Evolutionary conservation across 176 grass and related monocot genomes (phyloP).

Genomic region (Cenchrus fungigraminus): DNA sequence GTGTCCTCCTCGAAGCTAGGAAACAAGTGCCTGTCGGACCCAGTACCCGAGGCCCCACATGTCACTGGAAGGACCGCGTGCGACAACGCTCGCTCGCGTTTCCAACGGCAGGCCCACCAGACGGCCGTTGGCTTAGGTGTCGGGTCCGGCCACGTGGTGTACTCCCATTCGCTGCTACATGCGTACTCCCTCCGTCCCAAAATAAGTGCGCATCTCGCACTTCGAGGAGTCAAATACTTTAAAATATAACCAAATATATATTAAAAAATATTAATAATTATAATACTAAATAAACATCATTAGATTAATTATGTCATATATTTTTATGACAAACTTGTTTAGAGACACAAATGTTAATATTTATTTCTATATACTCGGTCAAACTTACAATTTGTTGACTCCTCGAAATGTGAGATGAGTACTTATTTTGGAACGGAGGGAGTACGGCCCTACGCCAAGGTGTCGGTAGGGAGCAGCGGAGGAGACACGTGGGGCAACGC

Average conservation of each 20-base stretch:
- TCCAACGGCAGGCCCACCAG: constrained; percentile 7
- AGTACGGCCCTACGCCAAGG: background rate
- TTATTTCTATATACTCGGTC: too few species aligned
- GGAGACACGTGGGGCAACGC: background rate
- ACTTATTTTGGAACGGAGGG: too few species aligned
- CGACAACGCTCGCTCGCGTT: background rate
- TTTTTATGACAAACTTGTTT: too few species aligned
- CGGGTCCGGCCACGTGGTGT: background rate
- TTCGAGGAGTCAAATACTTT: too few species aligned
- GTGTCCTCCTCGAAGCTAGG: background rate
- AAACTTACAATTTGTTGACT: too few species aligned
- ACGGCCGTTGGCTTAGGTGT: constrained; percentile 46
- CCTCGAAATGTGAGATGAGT: too few species aligned
- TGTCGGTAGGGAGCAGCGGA: constrained; percentile 24
- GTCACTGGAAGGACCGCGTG: background rate
- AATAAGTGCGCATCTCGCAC: too few species aligned
- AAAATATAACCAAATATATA: too few species aligned
- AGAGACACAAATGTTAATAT: too few species aligned
- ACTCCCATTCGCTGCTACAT: background rate
- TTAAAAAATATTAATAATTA: too few species aligned
- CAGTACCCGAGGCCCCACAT: accelerated
- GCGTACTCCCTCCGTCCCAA: background rate
- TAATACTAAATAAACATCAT: too few species aligned
- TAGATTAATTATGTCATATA: too few species aligned
- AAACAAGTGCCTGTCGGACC: background rate